These are phyloP conservation scores for Hypoxylon lienhwacheense DNA, from an alignment of 495 filamentous ascomycete species.

Conservation along the genomic window DNA sequence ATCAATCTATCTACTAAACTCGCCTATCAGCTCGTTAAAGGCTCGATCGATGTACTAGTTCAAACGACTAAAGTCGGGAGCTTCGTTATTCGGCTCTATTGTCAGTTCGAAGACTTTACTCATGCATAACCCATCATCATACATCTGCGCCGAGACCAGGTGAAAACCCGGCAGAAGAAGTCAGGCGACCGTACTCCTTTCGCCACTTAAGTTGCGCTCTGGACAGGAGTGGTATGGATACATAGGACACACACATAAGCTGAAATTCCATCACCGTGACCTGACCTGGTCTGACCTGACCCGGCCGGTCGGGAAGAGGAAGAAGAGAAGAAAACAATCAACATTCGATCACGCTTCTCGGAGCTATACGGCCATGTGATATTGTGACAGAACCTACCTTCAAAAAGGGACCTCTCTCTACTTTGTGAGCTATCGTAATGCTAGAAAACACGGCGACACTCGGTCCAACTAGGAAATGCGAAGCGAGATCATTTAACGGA, in stretches of 20 bases:
- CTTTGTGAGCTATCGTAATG: constrained; percentile 19
- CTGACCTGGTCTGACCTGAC: neutral
- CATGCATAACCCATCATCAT: neutral
- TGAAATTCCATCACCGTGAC: no score
- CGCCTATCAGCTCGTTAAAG: constrained; percentile 10
- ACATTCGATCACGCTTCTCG: constrained; percentile 10
- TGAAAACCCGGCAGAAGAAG: constrained; percentile 1
- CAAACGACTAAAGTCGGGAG: constrained; percentile 8
- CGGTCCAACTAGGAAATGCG: constrained; percentile 13
- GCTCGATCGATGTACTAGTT: constrained; percentile 9
- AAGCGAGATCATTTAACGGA: constrained; percentile 5
- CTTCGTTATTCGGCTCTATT: constrained; percentile 22
- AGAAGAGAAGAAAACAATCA: constrained; percentile 18
- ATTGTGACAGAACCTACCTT: constrained; percentile 16
- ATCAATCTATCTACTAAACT: constrained; percentile 17
- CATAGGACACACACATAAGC: constrained; percentile 22
- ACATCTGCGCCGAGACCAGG: neutral
- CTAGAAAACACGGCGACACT: constrained; percentile 13
- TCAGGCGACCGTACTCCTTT: constrained; percentile 14
- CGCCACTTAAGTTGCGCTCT: constrained; percentile 11
- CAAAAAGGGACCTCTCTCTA: neutral
- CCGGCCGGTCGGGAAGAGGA: constrained; percentile 5
- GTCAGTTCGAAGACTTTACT: neutral
- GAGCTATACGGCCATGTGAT: neutral
- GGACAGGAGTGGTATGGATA: constrained; percentile 1